These are phyloP conservation scores for Penicillium concentricum DNA, from an alignment of 2,329 filamentous ascomycete species.

Conservation along the genomic window DNA sequence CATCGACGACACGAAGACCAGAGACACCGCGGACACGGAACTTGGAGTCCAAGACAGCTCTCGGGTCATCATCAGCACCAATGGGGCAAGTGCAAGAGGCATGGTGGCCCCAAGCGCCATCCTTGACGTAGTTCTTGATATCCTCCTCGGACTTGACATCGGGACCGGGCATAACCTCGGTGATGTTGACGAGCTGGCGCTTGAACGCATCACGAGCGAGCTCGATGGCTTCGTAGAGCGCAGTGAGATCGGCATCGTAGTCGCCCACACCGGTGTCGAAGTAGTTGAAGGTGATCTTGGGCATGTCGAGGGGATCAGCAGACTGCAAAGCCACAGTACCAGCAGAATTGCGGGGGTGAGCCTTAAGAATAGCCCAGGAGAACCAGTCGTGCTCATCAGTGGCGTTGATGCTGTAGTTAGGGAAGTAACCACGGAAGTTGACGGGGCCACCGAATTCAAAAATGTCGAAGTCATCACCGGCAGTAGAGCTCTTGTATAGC, in stretches of 20 bases:
- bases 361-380: constrained; percentile 56
- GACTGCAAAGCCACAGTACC: constrained; percentile 63
- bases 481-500: constrained; percentile 35
- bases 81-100: constrained; percentile 57
- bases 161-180: constrained; percentile 44
- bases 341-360: constrained; percentile 61
- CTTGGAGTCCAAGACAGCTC: constrained; percentile 56
- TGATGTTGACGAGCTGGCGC: constrained; percentile 42
- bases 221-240: constrained; percentile 23
- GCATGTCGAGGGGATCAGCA: constrained; percentile 62
- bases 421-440: constrained; percentile 55
- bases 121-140: constrained; percentile 50
- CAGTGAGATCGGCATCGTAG: constrained; percentile 13
- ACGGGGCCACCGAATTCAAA: constrained; percentile 57
- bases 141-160: constrained; percentile 39
- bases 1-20: constrained; percentile 62
- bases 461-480: constrained; percentile 51
- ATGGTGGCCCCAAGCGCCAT: constrained; percentile 59
- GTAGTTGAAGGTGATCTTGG: constrained; percentile 63
- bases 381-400: constrained; percentile 44
- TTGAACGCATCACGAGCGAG: constrained; percentile 51
- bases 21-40: constrained; percentile 58
- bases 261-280: constrained; percentile 42
- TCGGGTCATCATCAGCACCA: constrained; percentile 53
- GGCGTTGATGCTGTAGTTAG: constrained; percentile 45